Percentiles rank a stretch among this genome's conserved stretches.
These are phyloP conservation scores for Lachancea meyersii DNA, from an alignment of 805 yeast species.

Conservation along the genomic window DNA sequence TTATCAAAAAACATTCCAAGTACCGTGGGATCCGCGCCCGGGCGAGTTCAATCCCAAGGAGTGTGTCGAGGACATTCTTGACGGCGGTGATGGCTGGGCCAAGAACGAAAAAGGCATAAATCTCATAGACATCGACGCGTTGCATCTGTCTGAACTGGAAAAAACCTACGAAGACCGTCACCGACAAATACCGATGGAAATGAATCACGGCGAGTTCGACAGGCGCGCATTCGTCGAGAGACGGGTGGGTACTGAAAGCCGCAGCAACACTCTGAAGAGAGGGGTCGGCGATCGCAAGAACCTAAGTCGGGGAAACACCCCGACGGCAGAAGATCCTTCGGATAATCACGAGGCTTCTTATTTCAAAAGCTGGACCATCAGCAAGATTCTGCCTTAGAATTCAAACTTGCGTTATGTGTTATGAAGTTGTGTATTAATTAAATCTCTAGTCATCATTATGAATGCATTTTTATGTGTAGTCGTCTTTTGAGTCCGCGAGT, in stretches of 20 bases:
- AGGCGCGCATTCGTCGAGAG: constrained; percentile 27
- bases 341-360: constrained; percentile 14
- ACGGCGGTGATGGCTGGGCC: constrained; percentile 67
- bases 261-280: constrained; percentile 1
- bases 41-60: constrained; percentile 61
- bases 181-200: constrained; percentile 2
- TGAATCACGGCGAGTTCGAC: constrained; percentile 21
- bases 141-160: constrained; percentile 26
- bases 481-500: constrained; percentile 1
- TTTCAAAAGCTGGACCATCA: constrained; percentile 28
- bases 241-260: constrained; percentile 13
- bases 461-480: background rate
- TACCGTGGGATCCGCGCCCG: constrained; percentile 54
- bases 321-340: constrained; percentile 1
- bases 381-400: constrained; percentile 15
- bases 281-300: constrained; percentile 5
- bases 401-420: background rate
- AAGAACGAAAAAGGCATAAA: constrained; percentile 34
- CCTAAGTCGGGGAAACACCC: background rate
- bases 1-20: constrained; percentile 49
- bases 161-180: constrained; percentile 14
- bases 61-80: constrained; percentile 67
- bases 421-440: background rate
- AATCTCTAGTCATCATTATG: background rate
- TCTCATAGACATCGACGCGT: constrained; percentile 30